Evolutionary conservation across 2,329 filamentous ascomycete species (phyloP), one percentile per base, ranked within the genome.

Genomic region (Neocucurbitaria cava): DNA sequence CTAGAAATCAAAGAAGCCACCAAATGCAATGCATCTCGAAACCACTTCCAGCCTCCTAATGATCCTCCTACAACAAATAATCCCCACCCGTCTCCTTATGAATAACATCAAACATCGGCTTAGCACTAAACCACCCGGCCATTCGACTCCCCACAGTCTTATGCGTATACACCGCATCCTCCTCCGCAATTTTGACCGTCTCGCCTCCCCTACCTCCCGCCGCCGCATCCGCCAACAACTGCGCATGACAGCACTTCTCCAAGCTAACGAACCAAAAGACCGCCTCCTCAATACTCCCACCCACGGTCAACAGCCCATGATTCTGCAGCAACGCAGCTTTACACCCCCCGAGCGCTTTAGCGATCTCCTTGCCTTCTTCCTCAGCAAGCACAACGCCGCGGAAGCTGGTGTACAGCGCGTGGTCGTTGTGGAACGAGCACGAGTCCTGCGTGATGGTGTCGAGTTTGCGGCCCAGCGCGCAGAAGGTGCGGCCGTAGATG

Each of bases 41-140:
- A n/a, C 11, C 6, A 24, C 11, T 15, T 20, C 23, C 15, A 42
- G 17, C 3, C 41, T 28, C 21, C n/a, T 8, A n/a, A n/a, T 23
- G 15, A 1, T 17, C 9, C 15, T 43, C 18, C 63, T 73, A 82
- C 55, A 80, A 68, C 59, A 87, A 65, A 69, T 87, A 86, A 10
- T 83, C 82, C 1, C 83, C 83, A 20, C 77, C 77, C 2, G 82
- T 84, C 76, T 88, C 85, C 69, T 82, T 82, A 65, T 87, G 83
- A 58, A 89, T 84, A 36, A 90, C 76, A 77, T 91, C 88, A 76
- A 92, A 92, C 59, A 88, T 64, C 15, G 89, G 89, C 77, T 87
- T 87, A 5, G 87, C 89, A 64, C 82, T 86, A 69, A 92, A 92
- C 81, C 84, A 91, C 10, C 65, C 89, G 0, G 85, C 87, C 30